Evolutionary conservation across 345 rosid genomes (phyloP), one percentile per base, ranked within the genome.

Genomic region (Linum trigynum): DNA sequence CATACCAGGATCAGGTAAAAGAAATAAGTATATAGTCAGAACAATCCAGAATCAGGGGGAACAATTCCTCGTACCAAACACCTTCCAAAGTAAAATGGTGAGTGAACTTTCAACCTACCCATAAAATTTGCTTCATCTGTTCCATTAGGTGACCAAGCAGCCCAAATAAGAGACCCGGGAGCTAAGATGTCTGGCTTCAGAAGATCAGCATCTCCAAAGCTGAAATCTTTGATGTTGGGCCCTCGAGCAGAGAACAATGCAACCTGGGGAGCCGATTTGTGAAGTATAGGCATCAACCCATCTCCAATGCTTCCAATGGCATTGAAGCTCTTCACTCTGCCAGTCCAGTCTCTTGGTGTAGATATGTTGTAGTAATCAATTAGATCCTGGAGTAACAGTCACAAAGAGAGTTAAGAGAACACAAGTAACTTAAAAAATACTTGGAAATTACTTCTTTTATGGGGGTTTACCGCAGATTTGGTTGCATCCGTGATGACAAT

Each of bases 141-240:
- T 77, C 99, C 99, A 78, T 90, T 90, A 17, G 83, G 86, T 59
- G 97, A 88, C 99, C 99, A 94, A 45, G 99, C 99, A 64, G 99
- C 92, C 99, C 99, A 94, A 64, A 94, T 94, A 55, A 90, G 79
- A 71, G 96, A 80, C 65, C 99, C 99, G 10, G 99, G 99, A 66
- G 99, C 99, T 64, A 94, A 73, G 66, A 94, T 88, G 74, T 94
- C 97, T 35, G 99, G 99, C 77, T 94, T 94, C 64, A 94, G 99
- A 69, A 94, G 91, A 85, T 94, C 99, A 5, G 99, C 97, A 79
- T 90, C 99, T 69, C 76, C 86, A 78, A 85, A 94, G 77, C 92
- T 85, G 77, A 82, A 90, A 81, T 94, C 97, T 81, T 80, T 90
- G 16, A 85, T 78, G 74, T 90, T 90, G 66, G 99, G 99, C 72